phyloP scores from a whole-genome alignment of 345 rosid species.

The Lepidium didymum region DNA sequence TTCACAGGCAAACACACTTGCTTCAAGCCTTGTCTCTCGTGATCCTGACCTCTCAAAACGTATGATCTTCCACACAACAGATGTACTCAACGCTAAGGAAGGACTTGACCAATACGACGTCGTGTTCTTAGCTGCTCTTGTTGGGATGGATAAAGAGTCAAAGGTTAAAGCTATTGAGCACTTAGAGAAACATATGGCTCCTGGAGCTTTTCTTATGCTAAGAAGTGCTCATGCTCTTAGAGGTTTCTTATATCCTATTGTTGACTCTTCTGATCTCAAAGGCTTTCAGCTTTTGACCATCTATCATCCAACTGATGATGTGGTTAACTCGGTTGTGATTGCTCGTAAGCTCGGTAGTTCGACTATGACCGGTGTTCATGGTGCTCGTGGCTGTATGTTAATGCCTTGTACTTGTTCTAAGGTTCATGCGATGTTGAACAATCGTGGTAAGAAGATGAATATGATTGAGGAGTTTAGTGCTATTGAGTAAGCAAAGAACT shows the following conservation, averaged over 20 bases:
- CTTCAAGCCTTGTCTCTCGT: slow-evolving; percentile 33
- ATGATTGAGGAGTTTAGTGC: slow-evolving; percentile 46
- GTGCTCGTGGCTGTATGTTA: slow-evolving; percentile 20
- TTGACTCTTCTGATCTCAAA: slow-evolving; percentile 52
- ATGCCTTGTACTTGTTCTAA: slow-evolving; percentile 56
- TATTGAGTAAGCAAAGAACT: slow-evolving; percentile 9
- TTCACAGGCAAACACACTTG: slow-evolving; percentile 52
- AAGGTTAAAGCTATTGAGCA: slow-evolving; percentile 61
- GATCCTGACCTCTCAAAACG: slow-evolving; percentile 57
- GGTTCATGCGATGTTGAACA: slow-evolving; percentile 46
- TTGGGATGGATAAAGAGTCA: slow-evolving; percentile 79
- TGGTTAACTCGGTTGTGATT: slow-evolving; percentile 65
- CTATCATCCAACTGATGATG: slow-evolving; percentile 80
- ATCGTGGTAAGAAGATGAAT: slow-evolving; percentile 41
- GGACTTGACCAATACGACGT: slow-evolving; percentile 61
- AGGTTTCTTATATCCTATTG: slow-evolving; percentile 70
- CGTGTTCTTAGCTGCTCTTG: slow-evolving; percentile 87
- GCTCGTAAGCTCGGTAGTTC: slow-evolving; percentile 51
- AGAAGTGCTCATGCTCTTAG: slow-evolving; percentile 82
- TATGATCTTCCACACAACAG: slow-evolving; percentile 62
- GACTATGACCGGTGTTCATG: not conserved
- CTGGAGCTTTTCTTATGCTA: slow-evolving; percentile 59
- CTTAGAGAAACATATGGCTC: slow-evolving; percentile 72
- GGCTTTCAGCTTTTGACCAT: slow-evolving; percentile 75
- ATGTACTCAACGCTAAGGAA: slow-evolving; percentile 45